A percentile compares a stretch with the other conserved stretches of the same genome.
phyloP scores from a whole-genome alignment of 2,329 filamentous ascomycete genomes.

The Rugonectria rugulosa region DNA sequence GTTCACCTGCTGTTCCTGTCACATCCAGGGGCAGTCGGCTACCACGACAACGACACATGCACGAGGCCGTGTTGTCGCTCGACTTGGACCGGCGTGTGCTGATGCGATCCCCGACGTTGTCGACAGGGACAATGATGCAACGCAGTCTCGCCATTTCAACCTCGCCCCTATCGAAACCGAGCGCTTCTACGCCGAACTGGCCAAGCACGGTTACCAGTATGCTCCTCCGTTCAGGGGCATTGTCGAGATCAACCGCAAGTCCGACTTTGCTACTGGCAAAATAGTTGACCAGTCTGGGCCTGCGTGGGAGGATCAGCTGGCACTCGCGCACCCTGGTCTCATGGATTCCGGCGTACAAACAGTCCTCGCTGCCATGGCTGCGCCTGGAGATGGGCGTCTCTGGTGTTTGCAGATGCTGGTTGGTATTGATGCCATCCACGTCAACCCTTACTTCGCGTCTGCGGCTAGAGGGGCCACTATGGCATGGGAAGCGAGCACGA shows the following conservation, averaged over 20 bases:
- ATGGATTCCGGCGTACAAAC: conserved; percentile 3
- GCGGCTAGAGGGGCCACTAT: background rate
- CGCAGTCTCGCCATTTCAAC: too few species aligned
- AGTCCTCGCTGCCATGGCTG: background rate
- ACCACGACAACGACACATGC: too few species aligned
- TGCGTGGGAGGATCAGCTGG: too few species aligned
- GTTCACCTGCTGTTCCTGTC: too few species aligned
- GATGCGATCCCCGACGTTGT: too few species aligned
- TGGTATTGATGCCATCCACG: background rate
- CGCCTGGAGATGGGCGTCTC: background rate
- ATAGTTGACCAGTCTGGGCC: background rate
- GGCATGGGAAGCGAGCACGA: background rate
- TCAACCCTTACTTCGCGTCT: conserved; percentile 1
- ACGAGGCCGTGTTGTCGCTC: too few species aligned
- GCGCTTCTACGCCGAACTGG: background rate
- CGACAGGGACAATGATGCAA: background rate
- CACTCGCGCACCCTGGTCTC: background rate
- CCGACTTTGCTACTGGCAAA: background rate
- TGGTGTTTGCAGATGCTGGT: conserved; percentile 6
- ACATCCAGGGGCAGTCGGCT: too few species aligned
- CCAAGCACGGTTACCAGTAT: background rate
- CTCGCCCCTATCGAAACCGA: too few species aligned
- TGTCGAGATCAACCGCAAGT: background rate
- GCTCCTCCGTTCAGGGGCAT: conserved; percentile 1
- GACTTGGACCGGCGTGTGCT: too few species aligned